Conservation (phyloP, 208 protist genomes). For the Angomonas deanei region DNA sequence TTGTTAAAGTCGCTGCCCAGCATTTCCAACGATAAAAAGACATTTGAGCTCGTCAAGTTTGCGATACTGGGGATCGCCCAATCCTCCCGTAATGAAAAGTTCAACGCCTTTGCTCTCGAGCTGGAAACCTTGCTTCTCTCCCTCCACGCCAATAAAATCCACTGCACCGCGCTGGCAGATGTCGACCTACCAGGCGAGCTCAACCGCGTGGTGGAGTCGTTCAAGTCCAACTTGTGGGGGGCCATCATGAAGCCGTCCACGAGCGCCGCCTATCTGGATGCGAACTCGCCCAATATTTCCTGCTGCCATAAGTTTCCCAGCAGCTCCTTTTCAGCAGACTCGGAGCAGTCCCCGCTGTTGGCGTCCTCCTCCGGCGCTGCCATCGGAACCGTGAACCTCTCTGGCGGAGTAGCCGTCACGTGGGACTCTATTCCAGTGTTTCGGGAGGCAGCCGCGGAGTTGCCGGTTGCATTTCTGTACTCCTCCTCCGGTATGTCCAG, state of each 20-base stretch:
- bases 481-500: constrained; percentile 45
- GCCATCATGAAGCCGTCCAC: constrained; percentile 29
- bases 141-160: constrained; percentile 34
- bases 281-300: constrained; percentile 23
- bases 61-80: constrained; percentile 50
- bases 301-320: constrained; percentile 5
- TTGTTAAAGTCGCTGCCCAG: constrained; percentile 25
- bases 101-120: constrained; percentile 44
- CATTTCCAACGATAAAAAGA: constrained; percentile 13
- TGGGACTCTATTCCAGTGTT: constrained; percentile 31
- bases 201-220: constrained; percentile 24
- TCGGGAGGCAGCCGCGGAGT: constrained; percentile 16
- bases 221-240: constrained; percentile 32
- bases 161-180: constrained; percentile 43
- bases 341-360: neutral
- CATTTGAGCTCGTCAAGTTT: constrained; percentile 32
- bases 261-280: constrained; percentile 40
- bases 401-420: constrained; percentile 9
- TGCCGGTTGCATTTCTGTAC: constrained; percentile 32
- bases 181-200: constrained; percentile 17
- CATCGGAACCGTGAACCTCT: neutral
- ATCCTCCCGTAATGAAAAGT: constrained; percentile 23
- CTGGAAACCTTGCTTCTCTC: constrained; percentile 47
- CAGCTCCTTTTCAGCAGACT: neutral
- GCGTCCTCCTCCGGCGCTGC: neutral